These are phyloP conservation scores for Lachnellula cervina DNA, from an alignment of 2,329 filamentous ascomycete genomes.

Conservation along the genomic window DNA sequence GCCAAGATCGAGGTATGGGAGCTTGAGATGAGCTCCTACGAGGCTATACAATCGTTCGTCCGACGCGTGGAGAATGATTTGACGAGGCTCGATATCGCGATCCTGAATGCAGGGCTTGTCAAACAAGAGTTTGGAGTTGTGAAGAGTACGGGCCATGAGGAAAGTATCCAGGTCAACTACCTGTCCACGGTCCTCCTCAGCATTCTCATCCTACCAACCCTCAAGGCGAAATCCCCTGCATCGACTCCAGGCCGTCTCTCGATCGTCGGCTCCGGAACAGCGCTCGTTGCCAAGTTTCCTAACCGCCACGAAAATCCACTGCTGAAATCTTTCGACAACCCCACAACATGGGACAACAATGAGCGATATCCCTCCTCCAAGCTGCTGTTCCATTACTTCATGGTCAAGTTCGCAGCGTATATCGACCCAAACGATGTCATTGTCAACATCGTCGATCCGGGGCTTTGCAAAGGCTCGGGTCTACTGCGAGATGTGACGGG, in stretches of 20 bases:
- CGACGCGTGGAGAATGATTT: slow-evolving; percentile 31
- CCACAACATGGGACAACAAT: slow-evolving; percentile 17
- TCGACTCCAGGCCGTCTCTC: slow-evolving; percentile 22
- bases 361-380: slow-evolving; percentile 32
- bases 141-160: slow-evolving; percentile 35
- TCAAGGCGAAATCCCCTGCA: slow-evolving; percentile 15
- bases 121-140: slow-evolving; percentile 5
- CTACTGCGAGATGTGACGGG: slow-evolving; percentile 33
- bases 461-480: slow-evolving; percentile 35
- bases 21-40: slow-evolving; percentile 44
- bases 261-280: slow-evolving; percentile 30
- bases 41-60: slow-evolving; percentile 41
- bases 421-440: slow-evolving; percentile 33
- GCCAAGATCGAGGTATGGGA: slow-evolving; percentile 44
- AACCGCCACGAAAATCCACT: slow-evolving; percentile 25
- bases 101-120: slow-evolving; percentile 41
- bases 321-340: slow-evolving; percentile 32
- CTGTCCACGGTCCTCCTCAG: slow-evolving; percentile 23
- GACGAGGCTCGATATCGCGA: slow-evolving; percentile 37
- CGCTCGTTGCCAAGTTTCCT: slow-evolving; percentile 27
- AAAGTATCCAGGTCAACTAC: slow-evolving; percentile 35
- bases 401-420: slow-evolving; percentile 35
- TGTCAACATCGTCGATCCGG: slow-evolving; percentile 36
- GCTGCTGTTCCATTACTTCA: slow-evolving; percentile 32
- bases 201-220: slow-evolving; percentile 25